Evolutionary conservation across 805 yeast genomes (phyloP).

Genomic region (Clavispora asparagi): DNA sequence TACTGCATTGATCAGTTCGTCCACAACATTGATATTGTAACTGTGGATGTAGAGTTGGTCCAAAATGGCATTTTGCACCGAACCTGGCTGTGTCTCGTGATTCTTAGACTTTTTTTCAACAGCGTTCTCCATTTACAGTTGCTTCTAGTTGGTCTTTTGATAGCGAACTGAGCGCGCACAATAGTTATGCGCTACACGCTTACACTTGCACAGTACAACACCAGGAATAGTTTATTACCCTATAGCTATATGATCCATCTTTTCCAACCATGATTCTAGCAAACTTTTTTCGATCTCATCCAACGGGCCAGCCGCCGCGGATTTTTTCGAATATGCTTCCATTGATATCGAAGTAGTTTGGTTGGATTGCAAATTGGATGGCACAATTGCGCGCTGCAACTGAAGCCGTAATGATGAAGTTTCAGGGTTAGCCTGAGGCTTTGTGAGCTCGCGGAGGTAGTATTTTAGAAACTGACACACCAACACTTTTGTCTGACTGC

Average conservation of each 20-base stretch:
- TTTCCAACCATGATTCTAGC: constrained; percentile 38
- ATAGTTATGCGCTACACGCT: neutral
- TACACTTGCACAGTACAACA: neutral
- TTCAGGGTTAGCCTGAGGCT: constrained; percentile 5
- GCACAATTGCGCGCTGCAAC: constrained; percentile 31
- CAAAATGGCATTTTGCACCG: neutral
- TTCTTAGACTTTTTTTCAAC: constrained; percentile 2
- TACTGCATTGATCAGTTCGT: constrained; percentile 35
- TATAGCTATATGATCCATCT: constrained; percentile 15
- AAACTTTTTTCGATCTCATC: constrained; percentile 40
- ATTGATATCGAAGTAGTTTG: neutral
- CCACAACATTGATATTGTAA: constrained; percentile 4
- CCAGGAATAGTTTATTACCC: neutral
- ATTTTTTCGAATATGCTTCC: neutral
- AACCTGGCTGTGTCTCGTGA: neutral
- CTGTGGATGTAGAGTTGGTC: constrained; percentile 11
- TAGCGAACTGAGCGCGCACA: neutral
- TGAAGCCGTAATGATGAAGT: constrained; percentile 8
- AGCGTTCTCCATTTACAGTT: constrained; percentile 3
- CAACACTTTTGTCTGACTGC: constrained; percentile 22
- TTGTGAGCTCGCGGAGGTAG: constrained; percentile 31
- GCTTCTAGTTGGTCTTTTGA: neutral
- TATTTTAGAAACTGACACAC: constrained; percentile 37
- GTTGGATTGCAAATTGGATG: constrained; percentile 19
- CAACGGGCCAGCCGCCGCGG: constrained; percentile 6